A percentile compares a stretch with the other conserved stretches of the same genome.
Conservation (phyloP, 73 alveolate species). For the Paramecium tetraurelia region DNA sequence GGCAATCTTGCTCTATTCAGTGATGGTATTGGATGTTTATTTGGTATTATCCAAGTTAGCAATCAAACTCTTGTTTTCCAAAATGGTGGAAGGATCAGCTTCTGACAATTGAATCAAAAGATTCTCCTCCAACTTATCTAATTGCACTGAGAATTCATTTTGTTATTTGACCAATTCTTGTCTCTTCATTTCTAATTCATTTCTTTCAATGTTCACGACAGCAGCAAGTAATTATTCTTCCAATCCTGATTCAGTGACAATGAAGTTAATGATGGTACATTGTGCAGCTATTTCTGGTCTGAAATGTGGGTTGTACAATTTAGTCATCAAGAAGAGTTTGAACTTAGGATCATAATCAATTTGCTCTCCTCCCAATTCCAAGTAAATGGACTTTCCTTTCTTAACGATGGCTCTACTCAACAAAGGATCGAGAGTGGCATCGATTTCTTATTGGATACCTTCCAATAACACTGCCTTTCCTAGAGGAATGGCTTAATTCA, state of each 20-base stretch:
- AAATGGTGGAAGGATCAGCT: slow-evolving; percentile 99
- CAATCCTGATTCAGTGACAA: slow-evolving; percentile 99
- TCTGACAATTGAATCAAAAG: slow-evolving; percentile 94
- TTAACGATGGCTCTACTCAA: slow-evolving; percentile 96
- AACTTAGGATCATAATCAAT: slow-evolving; percentile 95
- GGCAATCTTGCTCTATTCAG: slow-evolving; percentile 84
- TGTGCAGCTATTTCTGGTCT: slow-evolving; percentile 99
- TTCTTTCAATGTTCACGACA: slow-evolving; percentile 98
- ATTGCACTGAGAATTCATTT: slow-evolving; percentile 95
- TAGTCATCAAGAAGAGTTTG: slow-evolving; percentile 96
- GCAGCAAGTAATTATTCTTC: slow-evolving; percentile 98
- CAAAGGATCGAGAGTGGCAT: slow-evolving; percentile 99
- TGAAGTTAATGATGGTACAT: slow-evolving; percentile 99
- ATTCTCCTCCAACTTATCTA: slow-evolving; percentile 96
- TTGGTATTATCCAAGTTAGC: slow-evolving; percentile 96
- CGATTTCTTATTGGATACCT: slow-evolving; percentile 97
- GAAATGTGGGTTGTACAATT: slow-evolving; percentile 99
- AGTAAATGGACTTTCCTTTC: slow-evolving; percentile 85
- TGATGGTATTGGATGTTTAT: slow-evolving; percentile 94
- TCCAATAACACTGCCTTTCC: slow-evolving; percentile 98
- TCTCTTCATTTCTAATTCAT: slow-evolving; percentile 97
- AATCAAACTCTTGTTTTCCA: slow-evolving; percentile 94
- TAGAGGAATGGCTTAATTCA: slow-evolving; percentile 88
- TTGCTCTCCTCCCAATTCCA: slow-evolving; percentile 94
- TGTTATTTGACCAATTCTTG: slow-evolving; percentile 96